A percentile compares a stretch with the other conserved stretches of the same genome.
Evolutionary conservation across 495 filamentous ascomycete genomes (phyloP).

Genomic region (Podospora conica): DNA sequence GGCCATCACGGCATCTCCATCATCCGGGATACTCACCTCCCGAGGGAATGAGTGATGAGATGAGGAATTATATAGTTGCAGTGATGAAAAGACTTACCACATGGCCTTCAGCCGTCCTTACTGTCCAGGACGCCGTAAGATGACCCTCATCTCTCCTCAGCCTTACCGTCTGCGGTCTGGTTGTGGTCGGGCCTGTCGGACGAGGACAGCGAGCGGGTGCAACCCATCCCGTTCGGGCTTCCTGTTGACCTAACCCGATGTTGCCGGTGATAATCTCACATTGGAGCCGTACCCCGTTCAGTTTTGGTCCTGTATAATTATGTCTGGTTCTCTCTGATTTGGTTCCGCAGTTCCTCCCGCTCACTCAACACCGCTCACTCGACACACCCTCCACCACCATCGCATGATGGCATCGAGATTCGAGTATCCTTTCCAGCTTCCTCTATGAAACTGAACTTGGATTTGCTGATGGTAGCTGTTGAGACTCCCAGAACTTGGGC

Average conservation of each 20-base stretch:
- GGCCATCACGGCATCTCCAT: neutral
- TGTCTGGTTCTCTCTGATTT: too few relatives aligned
- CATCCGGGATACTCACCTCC: neutral
- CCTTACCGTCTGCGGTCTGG: neutral
- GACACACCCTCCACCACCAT: neutral
- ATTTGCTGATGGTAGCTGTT: neutral
- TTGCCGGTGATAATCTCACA: neutral
- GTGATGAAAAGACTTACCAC: neutral
- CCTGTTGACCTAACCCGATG: neutral
- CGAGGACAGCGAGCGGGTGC: neutral
- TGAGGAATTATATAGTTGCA: neutral
- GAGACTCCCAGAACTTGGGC: neutral
- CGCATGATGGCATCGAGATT: neutral
- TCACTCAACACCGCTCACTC: neutral
- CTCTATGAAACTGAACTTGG: neutral
- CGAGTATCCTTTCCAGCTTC: too few relatives aligned
- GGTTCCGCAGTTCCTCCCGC: neutral
- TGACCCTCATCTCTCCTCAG: neutral
- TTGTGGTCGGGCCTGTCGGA: neutral
- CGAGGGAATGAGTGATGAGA: neutral
- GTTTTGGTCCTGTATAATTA: too few relatives aligned
- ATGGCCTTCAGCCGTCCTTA: neutral
- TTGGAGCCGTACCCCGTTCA: neutral
- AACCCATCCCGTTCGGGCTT: neutral
- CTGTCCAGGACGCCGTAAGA: neutral